phyloP scores from a whole-genome alignment of 352 stramenopile genomes.

The Phytophthora pini region DNA sequence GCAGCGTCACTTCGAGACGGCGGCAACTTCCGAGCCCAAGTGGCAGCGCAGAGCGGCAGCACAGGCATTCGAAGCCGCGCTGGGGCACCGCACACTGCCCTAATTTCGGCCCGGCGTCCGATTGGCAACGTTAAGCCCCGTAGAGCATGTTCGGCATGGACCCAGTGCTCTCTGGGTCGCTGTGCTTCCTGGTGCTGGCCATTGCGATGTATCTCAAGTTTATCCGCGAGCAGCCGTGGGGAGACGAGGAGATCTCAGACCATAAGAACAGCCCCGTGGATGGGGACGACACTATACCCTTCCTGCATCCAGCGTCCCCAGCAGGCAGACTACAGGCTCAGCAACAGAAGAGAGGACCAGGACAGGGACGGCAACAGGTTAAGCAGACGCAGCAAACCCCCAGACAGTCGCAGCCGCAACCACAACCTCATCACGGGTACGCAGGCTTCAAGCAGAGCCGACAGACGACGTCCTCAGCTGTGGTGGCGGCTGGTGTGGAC shows the following conservation, averaged over 20 bases:
- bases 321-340: conserved; percentile 51
- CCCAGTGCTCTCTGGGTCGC: conserved; percentile 85
- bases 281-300: conserved; percentile 67
- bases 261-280: conserved; percentile 75
- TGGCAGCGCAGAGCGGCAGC: conserved; percentile 5
- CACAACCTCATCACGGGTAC: conserved; percentile 53
- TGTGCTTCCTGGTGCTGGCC: conserved; percentile 87
- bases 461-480: conserved; percentile 31
- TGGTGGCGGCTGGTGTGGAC: conserved; percentile 17
- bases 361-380: conserved; percentile 47
- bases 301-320: conserved; percentile 68
- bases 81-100: conserved; percentile 7
- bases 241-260: conserved; percentile 60
- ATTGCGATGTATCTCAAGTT: conserved; percentile 92
- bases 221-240: conserved; percentile 75
- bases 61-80: background rate
- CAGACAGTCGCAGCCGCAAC: conserved; percentile 48
- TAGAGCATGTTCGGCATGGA: conserved; percentile 59
- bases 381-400: conserved; percentile 50
- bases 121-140: conserved; percentile 14
- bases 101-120: background rate
- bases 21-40: conserved; percentile 17
- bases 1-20: conserved; percentile 24
- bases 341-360: conserved; percentile 37
- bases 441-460: conserved; percentile 47